Evolutionary conservation across 352 stramenopile genomes (phyloP), one percentile per base, ranked within the genome.

Genomic region (Phytophthora pinifolia): DNA sequence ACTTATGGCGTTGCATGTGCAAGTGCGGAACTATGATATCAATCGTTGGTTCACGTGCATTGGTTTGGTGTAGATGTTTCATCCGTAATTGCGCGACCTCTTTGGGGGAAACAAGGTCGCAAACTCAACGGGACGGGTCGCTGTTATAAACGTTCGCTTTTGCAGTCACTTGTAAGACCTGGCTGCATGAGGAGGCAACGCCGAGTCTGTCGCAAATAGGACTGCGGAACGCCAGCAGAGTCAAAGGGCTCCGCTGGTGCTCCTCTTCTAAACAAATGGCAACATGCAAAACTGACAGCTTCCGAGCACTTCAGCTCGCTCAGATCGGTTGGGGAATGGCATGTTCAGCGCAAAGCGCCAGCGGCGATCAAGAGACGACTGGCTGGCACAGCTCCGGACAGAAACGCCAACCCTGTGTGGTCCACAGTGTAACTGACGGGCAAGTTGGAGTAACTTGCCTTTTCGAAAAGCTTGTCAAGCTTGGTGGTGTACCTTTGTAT

Each of bases 81-180:
- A 76, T 88, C 80, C 74, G 77, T 77, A 88, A 91, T 91, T 91
- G 65, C 74, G 80, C 68, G 69, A 66, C 73, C 79, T 76, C 72
- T 73, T 73, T 72, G 60, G 73, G 67, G 57, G 67, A 68, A 83
- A 77, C 71, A 69, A 86, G 76, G 75, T 57, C 67, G 56, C 78
- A 88, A 86, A 91, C 80, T 91, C 80, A 91, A 91, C 80, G 72
- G 80, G 80, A 89, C 60, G 74, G 72, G 49, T 65, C 74, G 80
- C 80, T 91, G 65, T 74, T 88, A 79, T 86, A 86, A 91, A 91
- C 80, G 72, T 54, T 91, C 67, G 43, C 80, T 91, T 70, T 91
- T 75, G 80, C 80, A 89, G 78, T 86, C 74, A 48, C 72, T 85
- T 89, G 80, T 91, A 91, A 91, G 80, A 89, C 76, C 74, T 79